Evolutionary conservation across 768 basidiomycete genomes (phyloP), one percentile per base, ranked within the genome.

Genomic region (Phylloporus sp.): DNA sequence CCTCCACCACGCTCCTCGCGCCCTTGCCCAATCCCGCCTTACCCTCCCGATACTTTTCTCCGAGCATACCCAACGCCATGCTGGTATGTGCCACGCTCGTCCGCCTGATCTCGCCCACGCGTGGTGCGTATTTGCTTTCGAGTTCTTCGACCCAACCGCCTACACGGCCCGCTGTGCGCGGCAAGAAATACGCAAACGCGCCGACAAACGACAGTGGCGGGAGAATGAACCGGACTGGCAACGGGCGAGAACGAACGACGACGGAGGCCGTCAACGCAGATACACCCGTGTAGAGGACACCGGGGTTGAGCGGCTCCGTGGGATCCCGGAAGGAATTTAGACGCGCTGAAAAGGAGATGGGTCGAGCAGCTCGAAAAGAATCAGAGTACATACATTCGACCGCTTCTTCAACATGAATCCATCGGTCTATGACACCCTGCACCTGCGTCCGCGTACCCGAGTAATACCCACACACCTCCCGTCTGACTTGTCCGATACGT

Each of bases 251-350:
- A 34, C 93, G 84, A 0, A 87, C 80, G 46, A 97, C 56, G 57
- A 98, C 84, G 46, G 92, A 92, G 2, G 88, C 90, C 4, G 88
- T 86, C 38, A 98, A 81, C 13, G 90, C 82, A 3, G 90, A 82
- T 39, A 98, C 78, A 39, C 91, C 90, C 37, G 90, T 85, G 71
- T 95, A 97, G 44, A 97, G 82, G 5, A 86, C 59, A n/a, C 88
- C 90, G 1, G 94, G 94, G 9, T 84, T 91, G 23, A 96, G 78
- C 1, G 83, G 73, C 68, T 97, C 95, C 43, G 85, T 74, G 0
- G 82, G 77, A 0, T 90, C 83, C 13, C 91, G 69, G 56, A 98
- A 78, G 6, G 84, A 78, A 65, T 92, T 92, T 26, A 97, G 71
- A 52, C 90, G 83, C 49, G 73, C 93, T 95, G 62, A 18, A 35